Conservation (phyloP, 768 basidiomycete genomes). For the Cystofilobasidium macerans region DNA sequence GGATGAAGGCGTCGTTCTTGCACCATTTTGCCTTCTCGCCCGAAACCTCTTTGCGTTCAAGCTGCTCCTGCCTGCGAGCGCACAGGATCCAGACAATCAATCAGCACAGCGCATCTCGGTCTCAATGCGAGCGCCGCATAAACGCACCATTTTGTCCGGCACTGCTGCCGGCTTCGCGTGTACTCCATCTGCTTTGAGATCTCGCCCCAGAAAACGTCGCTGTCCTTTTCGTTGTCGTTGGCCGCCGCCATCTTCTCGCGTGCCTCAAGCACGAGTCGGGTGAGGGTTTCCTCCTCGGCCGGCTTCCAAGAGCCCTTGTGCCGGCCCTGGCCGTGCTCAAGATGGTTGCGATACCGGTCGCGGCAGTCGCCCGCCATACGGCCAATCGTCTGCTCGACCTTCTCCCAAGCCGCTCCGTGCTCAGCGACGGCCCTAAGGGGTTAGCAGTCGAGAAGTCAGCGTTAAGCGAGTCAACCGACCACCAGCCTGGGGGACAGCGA, state of each 20-base stretch:
- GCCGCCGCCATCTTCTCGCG: constrained; percentile 48
- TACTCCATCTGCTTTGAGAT: constrained; percentile 69
- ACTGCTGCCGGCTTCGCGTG: constrained; percentile 65
- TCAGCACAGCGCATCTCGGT: constrained; percentile 41
- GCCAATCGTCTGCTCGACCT: constrained; percentile 57
- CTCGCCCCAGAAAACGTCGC: constrained; percentile 71
- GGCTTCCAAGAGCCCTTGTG: constrained; percentile 58
- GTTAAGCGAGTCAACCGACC: background rate
- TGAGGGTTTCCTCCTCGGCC: constrained; percentile 66
- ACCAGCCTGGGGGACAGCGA: background rate
- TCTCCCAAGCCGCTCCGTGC: constrained; percentile 70
- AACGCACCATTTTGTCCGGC: constrained; percentile 70
- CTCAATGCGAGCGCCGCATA: background rate
- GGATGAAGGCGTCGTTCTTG: constrained; percentile 61
- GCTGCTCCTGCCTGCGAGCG: constrained; percentile 55
- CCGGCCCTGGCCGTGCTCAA: constrained; percentile 57
- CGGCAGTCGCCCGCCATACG: constrained; percentile 70
- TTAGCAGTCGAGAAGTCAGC: background rate
- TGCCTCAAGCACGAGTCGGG: constrained; percentile 55
- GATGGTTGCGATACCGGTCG: constrained; percentile 74
- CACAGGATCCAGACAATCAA: too few species aligned
- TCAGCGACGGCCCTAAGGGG: constrained; percentile 54
- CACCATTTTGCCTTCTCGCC: constrained; percentile 64
- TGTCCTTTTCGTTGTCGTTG: constrained; percentile 61
- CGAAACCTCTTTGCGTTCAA: constrained; percentile 29